Evolutionary conservation across 768 basidiomycete species (phyloP), one percentile per base, ranked within the genome.

Genomic region (Ramaria sp.): DNA sequence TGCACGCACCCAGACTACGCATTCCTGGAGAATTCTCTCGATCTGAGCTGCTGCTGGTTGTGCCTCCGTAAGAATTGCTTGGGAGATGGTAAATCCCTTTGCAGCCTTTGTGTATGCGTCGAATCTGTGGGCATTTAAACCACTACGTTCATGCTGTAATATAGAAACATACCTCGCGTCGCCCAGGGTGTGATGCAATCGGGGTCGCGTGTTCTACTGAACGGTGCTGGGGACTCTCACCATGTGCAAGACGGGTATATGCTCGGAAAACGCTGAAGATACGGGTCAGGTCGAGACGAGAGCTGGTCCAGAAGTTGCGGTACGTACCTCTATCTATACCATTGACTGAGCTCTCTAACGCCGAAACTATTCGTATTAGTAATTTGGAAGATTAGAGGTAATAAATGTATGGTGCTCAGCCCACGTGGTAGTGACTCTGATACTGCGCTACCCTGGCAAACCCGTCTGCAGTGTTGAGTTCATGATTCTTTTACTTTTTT

Each of bases 291-390:
- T n/a, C 39, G 16, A 41, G 39, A 24, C 22, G n/a, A 28, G 15
- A 45, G 39, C 8, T 12, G 3, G n/a, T n/a, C 38, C 34, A 44
- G 8, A 16, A 44, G 9, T 45, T 39, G 15, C 16, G 6, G 3
- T 5, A 58, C 71, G 56, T 60, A 78, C 84, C 79, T 61, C 85
- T 85, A 27, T 85, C 88, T 57, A 93, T 79, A 39, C 88, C 87
- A 61, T 90, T 89, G 34, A 86, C 84, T 87, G 42, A 95, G 70
- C 65, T 97, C 93, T 15, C 93, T 93, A n/a, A 96, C 93, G 52
- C 93, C 93, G 59, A 93, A 95, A 1, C 84, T 86, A 18, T 43
- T 34, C 45, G 12, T 34, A 37, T 55, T 20, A 59, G 25, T 32
- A 4, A 36, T n/a, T n/a, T n/a, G n/a, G n/a, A n/a, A n/a, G n/a